A percentile compares a stretch with the other conserved stretches of the same genome.
phyloP scores from a whole-genome alignment of 768 basidiomycete genomes.

The Agrocybe pediades region DNA sequence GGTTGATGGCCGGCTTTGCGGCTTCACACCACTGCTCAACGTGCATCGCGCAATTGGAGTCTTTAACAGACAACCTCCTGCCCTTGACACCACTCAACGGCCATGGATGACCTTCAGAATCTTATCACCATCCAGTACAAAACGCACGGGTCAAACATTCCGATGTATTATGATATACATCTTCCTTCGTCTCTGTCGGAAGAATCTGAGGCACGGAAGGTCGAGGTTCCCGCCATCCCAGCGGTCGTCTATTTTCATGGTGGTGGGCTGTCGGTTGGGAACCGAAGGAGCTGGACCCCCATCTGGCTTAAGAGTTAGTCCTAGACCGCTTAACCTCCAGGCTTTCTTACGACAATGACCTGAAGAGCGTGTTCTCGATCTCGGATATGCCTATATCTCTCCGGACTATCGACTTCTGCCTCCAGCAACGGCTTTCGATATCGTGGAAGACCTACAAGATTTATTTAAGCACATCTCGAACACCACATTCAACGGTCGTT shows the following conservation, averaged over 20 bases:
- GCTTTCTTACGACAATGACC: background rate
- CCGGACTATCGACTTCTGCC: slow-evolving; percentile 65
- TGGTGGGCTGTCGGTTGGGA: slow-evolving; percentile 64
- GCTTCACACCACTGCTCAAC: no score
- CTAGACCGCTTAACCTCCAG: background rate
- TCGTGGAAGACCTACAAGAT: slow-evolving; percentile 59
- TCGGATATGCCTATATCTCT: slow-evolving; percentile 61
- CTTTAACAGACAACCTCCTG: no score
- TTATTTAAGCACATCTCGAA: slow-evolving; percentile 47
- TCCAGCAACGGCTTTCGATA: slow-evolving; percentile 54
- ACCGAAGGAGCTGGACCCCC: slow-evolving; percentile 63
- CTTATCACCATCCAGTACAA: background rate
- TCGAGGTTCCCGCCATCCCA: background rate
- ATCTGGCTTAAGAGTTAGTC: slow-evolving; percentile 59
- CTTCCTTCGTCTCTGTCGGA: background rate
- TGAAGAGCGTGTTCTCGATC: slow-evolving; percentile 45
- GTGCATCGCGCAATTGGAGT: no score
- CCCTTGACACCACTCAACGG: no score
- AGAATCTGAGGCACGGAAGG: background rate
- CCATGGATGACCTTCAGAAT: background rate
- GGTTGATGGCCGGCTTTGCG: background rate
- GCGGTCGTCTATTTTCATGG: slow-evolving; percentile 47
- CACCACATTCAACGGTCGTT: background rate
- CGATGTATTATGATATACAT: background rate
- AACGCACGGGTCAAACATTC: background rate